Base-by-base conservation (phyloP, 192 early-diverging fungal genomes). In the Coemansia sp. region DNA sequence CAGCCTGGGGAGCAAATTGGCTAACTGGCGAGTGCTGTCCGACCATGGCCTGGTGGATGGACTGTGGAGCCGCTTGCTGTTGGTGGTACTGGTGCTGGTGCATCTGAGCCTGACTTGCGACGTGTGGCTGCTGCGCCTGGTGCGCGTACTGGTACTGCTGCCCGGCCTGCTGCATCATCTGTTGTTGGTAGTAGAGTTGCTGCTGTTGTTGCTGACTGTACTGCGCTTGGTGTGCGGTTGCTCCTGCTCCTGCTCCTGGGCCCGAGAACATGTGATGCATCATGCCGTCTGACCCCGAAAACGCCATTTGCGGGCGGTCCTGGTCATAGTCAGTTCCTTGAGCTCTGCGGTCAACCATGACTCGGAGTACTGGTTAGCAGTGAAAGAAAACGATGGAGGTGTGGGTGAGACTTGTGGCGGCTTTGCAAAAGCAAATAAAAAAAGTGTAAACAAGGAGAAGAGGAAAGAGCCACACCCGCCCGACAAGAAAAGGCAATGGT, bases 191-290 rank as follows among this genome's bases (percentile, higher is more conserved):
- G 66, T 69, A 66, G 12, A 34, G 34, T 60, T 22, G 73, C 29
- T 70, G 75, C 34, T 51, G 64, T 40, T 59, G 81, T 55, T 65
- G 43, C 16, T 78, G 76, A 33, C 31, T 38, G 15, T 73, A 67
- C 44, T 68, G 76, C 29, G 47, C 12, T 65, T n/a, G 63, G 36
- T 69, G 34, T 40, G 74, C 41, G 54, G 62, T 22, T 59, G 66
- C 27, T 16, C 61, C 15, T 1, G 54, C 16, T 77, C 74, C 20
- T 68, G 81, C 69, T 15, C 61, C 13, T 2, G 52, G 20, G 82
- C 74, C 16, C 66, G 81, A 79, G 64, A 75, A 79, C 71, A 84
- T 47, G 60, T 84, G 77, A 57, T 79, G 78, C 78, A 85, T 80
- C 72, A 68, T 63, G 20, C 74, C 77, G 51, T 84, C 81, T 2